Percentiles rank a stretch among this genome's conserved stretches.
Conservation (phyloP, 108 stramenopile genomes). For the Cyclostephanos invisitatus region DNA sequence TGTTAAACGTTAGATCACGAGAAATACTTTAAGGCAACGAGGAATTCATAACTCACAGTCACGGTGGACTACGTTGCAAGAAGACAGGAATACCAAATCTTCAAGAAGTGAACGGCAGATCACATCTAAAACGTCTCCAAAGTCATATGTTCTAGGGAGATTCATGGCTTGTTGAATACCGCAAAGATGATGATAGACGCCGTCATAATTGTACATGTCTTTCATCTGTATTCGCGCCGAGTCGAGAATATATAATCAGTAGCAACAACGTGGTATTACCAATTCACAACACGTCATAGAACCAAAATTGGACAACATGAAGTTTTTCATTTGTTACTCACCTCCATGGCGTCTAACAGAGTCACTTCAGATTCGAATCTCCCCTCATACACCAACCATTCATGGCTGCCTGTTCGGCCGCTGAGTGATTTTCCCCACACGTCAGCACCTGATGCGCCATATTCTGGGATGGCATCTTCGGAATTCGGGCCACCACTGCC, state of each 20-base stretch:
- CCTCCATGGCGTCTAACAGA: slow-evolving; percentile 54
- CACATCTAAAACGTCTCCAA: slow-evolving; percentile 63
- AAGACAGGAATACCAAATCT: slow-evolving; percentile 55
- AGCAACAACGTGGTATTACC: neutral
- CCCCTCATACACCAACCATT: slow-evolving; percentile 65
- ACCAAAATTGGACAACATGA: neutral
- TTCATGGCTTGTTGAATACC: slow-evolving; percentile 50
- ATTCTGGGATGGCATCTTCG: slow-evolving; percentile 22
- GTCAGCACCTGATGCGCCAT: slow-evolving; percentile 21
- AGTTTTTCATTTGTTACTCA: neutral
- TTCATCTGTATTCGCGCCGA: slow-evolving; percentile 29
- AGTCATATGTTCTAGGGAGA: slow-evolving; percentile 35
- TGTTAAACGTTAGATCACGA: neutral
- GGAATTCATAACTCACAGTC: slow-evolving; percentile 47
- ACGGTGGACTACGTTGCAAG: slow-evolving; percentile 68
- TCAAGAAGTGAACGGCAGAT: slow-evolving; percentile 49
- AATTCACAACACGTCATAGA: neutral
- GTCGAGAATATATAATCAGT: neutral
- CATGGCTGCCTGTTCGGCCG: slow-evolving; percentile 23
- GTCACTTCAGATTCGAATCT: slow-evolving; percentile 39
- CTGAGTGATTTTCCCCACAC: slow-evolving; percentile 32
- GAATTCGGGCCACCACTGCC: slow-evolving; percentile 18
- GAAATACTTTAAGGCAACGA: neutral
- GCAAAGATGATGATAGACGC: slow-evolving; percentile 46
- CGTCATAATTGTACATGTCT: slow-evolving; percentile 20